A percentile compares a stretch with the other conserved stretches of the same genome.
Conservation (phyloP, 1,284 basidiomycete species). For the Ganoderma meredithae region DNA sequence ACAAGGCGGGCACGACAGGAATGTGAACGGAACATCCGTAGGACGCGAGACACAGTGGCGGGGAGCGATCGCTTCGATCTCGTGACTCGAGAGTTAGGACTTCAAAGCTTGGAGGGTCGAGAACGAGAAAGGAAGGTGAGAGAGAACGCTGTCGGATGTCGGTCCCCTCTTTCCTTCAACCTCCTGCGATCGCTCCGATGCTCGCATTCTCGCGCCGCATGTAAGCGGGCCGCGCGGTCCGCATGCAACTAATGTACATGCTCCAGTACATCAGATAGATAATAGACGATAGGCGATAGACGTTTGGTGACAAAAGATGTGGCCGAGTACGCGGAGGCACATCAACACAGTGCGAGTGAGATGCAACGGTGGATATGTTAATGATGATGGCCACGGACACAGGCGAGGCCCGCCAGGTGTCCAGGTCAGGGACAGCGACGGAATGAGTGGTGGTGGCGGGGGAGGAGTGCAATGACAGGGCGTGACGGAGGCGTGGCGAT, state of each 20-base stretch:
- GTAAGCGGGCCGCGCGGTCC: constrained; percentile 18
- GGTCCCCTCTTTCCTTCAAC: background rate
- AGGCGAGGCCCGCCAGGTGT: constrained; percentile 26
- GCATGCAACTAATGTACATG: constrained; percentile 33
- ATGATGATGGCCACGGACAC: background rate
- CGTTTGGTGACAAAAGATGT: constrained; percentile 10
- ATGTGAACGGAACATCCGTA: background rate
- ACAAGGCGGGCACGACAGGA: background rate
- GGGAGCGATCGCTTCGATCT: background rate
- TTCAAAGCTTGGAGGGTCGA: background rate
- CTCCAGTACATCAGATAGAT: constrained; percentile 32
- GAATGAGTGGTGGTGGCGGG: constrained; percentile 8
- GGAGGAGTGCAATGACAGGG: constrained; percentile 3
- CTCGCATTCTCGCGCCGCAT: background rate
- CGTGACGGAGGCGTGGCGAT: constrained; percentile 16
- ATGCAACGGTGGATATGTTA: constrained; percentile 2
- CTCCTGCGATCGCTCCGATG: constrained; percentile 3
- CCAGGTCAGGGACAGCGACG: constrained; percentile 19
- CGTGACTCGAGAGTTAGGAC: background rate
- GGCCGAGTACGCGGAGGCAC: constrained; percentile 4
- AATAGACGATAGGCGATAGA: constrained; percentile 25
- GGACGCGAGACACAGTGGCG: background rate
- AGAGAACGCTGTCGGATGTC: background rate
- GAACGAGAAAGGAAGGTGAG: background rate
- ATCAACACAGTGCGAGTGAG: constrained; percentile 4